Base-by-base conservation (phyloP, 2,329 filamentous ascomycete genomes). In the Pseudocercospora vitis region DNA sequence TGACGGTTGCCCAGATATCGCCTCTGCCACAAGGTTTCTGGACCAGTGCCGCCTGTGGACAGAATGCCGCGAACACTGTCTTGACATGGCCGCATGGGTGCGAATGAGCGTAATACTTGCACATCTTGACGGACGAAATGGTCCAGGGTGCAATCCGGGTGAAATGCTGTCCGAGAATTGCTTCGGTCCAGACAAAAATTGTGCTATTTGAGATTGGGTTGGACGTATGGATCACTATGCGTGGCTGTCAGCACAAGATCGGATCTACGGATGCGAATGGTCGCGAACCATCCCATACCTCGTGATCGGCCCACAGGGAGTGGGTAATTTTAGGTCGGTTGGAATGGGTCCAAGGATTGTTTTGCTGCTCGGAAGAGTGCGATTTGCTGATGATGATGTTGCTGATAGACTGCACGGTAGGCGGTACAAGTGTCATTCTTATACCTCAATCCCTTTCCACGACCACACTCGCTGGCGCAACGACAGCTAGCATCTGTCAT, bases 81-180 rank as follows among this genome's bases (percentile, higher is more conserved):
- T 69, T 65, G 12, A 73, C 74, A 62, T 77, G 75, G 39, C 74
- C 74, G 63, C 75, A 77, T 11, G 65, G 63, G 65, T 77, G 71
- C 3, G 66, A 70, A 67, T 77, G 75, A 44, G 74, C 75, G 64
- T 77, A 75, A 65, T 75, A 77, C 63, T 70, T 74, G 67, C 74
- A 76, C 75, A 77, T 77, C n/a, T 51, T 54, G 45, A 48, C 33
- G 44, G n/a, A 3, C 35, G 37, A 29, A 16, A 29, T 11, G 46
- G 48, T 14, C 42, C 42, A 16, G 24, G 42, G 42, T 29, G 9
- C 21, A 21, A 9, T 23, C 16, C 4, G 14, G 7, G 21, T 14
- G 33, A 21, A 32, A 9, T 11, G 29, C 7, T 48, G 21, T 19
- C 19, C 24, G 9, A 21, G 40, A 11, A 23, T 46, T 11, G 26